These are phyloP conservation scores for Tillandsia fasciculata DNA, from an alignment of 176 grass and related monocot species.

Conservation along the genomic window DNA sequence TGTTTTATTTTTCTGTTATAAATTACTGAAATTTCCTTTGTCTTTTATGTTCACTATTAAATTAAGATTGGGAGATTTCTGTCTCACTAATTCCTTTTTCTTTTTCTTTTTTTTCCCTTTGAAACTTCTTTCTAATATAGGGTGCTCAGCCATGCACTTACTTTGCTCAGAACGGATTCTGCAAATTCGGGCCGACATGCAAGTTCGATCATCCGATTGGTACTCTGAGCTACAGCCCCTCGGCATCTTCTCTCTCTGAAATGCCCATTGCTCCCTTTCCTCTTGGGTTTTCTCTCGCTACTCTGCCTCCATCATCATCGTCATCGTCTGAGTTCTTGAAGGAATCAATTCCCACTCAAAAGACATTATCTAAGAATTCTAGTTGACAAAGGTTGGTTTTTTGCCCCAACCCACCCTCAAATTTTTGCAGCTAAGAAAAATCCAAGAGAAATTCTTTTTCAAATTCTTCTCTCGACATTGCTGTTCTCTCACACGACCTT, in stretches of 20 bases:
- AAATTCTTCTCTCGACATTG: slow-evolving; percentile 37
- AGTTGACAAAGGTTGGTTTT: slow-evolving; percentile 37
- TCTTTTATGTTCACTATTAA: too few relatives aligned
- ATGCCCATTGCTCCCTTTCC: slow-evolving; percentile 51
- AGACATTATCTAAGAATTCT: slow-evolving; percentile 28
- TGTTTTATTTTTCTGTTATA: too few relatives aligned
- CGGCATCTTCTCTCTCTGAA: slow-evolving; percentile 49
- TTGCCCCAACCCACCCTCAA: slow-evolving; percentile 40
- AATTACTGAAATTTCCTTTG: too few relatives aligned
- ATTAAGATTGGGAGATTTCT: too few relatives aligned
- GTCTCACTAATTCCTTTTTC: too few relatives aligned
- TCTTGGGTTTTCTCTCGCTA: slow-evolving; percentile 47
- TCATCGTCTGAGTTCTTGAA: slow-evolving; percentile 51
- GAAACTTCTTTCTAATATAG: slow-evolving; percentile 26
- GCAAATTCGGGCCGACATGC: slow-evolving; percentile 74
- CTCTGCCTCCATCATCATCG: slow-evolving; percentile 48
- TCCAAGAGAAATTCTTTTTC: slow-evolving; percentile 38
- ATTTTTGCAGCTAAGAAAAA: slow-evolving; percentile 36
- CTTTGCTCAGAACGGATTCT: slow-evolving; percentile 70
- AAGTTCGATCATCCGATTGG: slow-evolving; percentile 77
- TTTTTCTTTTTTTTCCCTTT: too few relatives aligned
- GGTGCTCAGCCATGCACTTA: slow-evolving; percentile 61
- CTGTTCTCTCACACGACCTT: slow-evolving; percentile 25
- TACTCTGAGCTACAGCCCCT: slow-evolving; percentile 54
- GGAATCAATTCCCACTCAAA: slow-evolving; percentile 35